These are phyloP conservation scores for Lizonia empirigonia DNA, from an alignment of 2,329 filamentous ascomycete species.

Conservation along the genomic window DNA sequence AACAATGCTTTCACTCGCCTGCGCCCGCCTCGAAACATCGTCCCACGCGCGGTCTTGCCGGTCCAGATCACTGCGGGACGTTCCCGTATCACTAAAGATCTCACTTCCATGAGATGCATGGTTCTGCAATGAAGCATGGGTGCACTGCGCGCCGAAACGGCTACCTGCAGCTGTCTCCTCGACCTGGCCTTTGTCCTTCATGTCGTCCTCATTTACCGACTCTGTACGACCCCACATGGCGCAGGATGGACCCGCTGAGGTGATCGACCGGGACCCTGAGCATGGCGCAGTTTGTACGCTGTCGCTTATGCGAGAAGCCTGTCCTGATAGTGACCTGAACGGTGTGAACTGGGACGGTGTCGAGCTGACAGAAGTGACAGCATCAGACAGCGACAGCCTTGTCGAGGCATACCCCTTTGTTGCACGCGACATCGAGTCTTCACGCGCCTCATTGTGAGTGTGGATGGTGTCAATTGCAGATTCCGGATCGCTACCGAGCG, in stretches of 20 bases:
- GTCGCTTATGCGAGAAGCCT: conserved; percentile 30
- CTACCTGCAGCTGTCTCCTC: conserved; percentile 9
- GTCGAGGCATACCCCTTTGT: conserved; percentile 20
- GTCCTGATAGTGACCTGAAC: conserved; percentile 21
- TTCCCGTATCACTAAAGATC: conserved; percentile 23
- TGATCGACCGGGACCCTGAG: conserved; percentile 24
- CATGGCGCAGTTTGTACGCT: conserved; percentile 26
- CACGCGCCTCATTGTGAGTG: conserved; percentile 5
- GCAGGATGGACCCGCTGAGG: conserved; percentile 18
- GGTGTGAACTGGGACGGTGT: conserved; percentile 17
- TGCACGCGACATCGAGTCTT: conserved; percentile 8
- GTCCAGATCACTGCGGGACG: conserved; percentile 27
- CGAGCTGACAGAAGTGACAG: conserved; percentile 27
- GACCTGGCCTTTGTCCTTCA: conserved; percentile 12
- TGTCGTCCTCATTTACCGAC: conserved; percentile 9
- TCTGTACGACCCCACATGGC: conserved; percentile 10
- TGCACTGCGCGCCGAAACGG: conserved; percentile 23
- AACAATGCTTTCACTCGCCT: conserved; percentile 18
- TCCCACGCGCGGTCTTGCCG: conserved; percentile 10
- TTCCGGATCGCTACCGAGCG: conserved; percentile 34
- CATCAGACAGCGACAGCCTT: conserved; percentile 24
- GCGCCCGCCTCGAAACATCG: conserved; percentile 16
- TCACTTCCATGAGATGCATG: conserved; percentile 29
- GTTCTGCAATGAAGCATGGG: conserved; percentile 33
- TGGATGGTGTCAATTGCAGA: conserved; percentile 6